Conservation (phyloP, 129 eudicot genomes). For the Tagetes erecta region DNA sequence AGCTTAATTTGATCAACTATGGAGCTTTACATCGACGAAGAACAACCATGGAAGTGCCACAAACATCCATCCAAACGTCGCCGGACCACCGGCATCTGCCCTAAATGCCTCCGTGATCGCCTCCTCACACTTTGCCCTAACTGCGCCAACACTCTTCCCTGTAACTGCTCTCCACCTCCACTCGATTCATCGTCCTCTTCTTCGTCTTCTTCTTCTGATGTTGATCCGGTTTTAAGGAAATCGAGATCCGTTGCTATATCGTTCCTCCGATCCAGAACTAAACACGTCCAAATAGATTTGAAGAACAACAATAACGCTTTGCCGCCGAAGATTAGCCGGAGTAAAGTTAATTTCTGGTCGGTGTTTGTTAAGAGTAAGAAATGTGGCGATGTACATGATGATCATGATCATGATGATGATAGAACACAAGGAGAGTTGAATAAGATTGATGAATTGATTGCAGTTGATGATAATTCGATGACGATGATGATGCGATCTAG, state of each 20-base stretch:
- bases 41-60: constrained; percentile 68
- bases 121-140: constrained; percentile 68
- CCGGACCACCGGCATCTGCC: constrained; percentile 72
- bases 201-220: constrained; percentile 47
- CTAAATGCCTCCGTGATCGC: constrained; percentile 76
- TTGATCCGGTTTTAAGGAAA: constrained; percentile 60
- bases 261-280: constrained; percentile 50
- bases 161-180: constrained; percentile 45
- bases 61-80: constrained; percentile 74
- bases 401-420: background rate
- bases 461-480: constrained; percentile 33
- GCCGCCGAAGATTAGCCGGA: constrained; percentile 16
- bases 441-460: constrained; percentile 19
- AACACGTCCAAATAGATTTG: constrained; percentile 9
- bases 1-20: constrained; percentile 9
- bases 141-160: constrained; percentile 64
- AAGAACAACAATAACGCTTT: background rate
- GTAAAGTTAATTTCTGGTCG: constrained; percentile 53
- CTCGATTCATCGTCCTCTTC: constrained; percentile 36
- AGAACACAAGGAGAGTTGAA: constrained; percentile 9
- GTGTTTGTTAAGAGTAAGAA: constrained; percentile 51
- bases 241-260: constrained; percentile 68
- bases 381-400: constrained; percentile 5
- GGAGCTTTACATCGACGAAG: constrained; percentile 65
- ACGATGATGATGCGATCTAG: constrained; percentile 55